Evolutionary conservation across 2,329 filamentous ascomycete species (phyloP).

Genomic region (Scedosporium minutisporum): DNA sequence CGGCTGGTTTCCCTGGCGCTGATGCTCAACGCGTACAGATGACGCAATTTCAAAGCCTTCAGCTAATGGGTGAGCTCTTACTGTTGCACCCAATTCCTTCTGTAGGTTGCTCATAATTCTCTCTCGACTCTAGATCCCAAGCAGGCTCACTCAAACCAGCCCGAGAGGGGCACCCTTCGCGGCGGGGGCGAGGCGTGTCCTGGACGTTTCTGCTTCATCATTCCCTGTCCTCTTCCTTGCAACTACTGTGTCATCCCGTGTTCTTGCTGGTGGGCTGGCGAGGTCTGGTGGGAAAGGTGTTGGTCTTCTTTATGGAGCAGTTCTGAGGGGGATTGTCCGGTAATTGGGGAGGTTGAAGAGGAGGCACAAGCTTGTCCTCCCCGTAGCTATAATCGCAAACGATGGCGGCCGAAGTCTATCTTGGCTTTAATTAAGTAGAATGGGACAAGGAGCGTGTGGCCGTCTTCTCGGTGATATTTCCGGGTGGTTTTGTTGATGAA

Average conservation of each 20-base stretch:
- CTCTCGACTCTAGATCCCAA: background rate
- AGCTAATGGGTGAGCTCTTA: background rate
- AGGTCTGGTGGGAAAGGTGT: no score
- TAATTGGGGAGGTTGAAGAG: no score
- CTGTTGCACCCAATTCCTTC: background rate
- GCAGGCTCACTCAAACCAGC: background rate
- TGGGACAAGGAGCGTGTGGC: no score
- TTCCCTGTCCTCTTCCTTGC: constrained; percentile 25
- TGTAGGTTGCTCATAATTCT: background rate
- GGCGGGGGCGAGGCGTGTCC: constrained; percentile 18
- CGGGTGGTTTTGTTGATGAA: no score
- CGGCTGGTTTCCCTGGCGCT: background rate
- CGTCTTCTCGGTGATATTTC: no score
- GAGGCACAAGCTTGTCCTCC: no score
- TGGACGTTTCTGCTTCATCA: constrained; percentile 27
- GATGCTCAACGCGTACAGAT: background rate
- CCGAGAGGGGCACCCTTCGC: constrained; percentile 10
- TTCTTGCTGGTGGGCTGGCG: constrained; percentile 12
- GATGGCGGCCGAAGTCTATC: no score
- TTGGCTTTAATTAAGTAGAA: no score
- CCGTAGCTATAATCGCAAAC: no score
- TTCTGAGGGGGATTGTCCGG: no score
- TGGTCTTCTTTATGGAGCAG: no score
- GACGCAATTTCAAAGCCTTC: background rate
- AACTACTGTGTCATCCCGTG: constrained; percentile 23